Evolutionary conservation across 2,329 filamentous ascomycete genomes (phyloP), one percentile per base, ranked within the genome.

Genomic region (Elsinoe fawcettii): DNA sequence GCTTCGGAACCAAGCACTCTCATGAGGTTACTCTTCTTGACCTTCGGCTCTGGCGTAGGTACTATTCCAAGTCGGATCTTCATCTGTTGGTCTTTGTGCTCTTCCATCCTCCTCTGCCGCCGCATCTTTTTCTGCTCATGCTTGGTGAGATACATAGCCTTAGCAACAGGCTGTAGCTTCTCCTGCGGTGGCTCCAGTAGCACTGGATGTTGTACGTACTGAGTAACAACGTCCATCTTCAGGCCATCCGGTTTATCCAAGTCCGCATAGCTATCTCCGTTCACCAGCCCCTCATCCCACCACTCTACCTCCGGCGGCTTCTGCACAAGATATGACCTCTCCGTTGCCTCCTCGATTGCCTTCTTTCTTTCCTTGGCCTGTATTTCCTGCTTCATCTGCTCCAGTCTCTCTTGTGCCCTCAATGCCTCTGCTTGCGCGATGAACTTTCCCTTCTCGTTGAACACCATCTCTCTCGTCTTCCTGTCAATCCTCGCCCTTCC

Each of bases 21-120:
- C 93, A 99, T 99, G 68, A 99, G 81, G 71, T 99, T 99, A 58
- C 87, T 88, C 72, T 95, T 95, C 75, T 96, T 97, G 64, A 99
- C 90, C 73, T 97, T 99, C 9, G 93, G 92, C 23, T 91, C 87
- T 25, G 91, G 90, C 18, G 92, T 89, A 2, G 91, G 90, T 60
- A 92, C 86, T 12, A 99, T 79, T 18, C 93, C 93, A 9, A 99
- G 77, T 59, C 92, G 82, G 61, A 97, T 93, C 75, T 99, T 97
- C 36, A 92, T 91, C 73, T 99, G 93, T 68, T 91, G 86, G 72
- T 99, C 95, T 71, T 97, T 97, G 62, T 95, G 77, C 61, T 96
- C 90, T 39, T 88, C 91, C 82, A 92, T 92, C 62, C 95, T 84
- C 56, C 90, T 84, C 72, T 96, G 90, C 36, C 93, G 82, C 55